Base-by-base conservation (phyloP, 805 yeast species). In the Candida silvatica region DNA sequence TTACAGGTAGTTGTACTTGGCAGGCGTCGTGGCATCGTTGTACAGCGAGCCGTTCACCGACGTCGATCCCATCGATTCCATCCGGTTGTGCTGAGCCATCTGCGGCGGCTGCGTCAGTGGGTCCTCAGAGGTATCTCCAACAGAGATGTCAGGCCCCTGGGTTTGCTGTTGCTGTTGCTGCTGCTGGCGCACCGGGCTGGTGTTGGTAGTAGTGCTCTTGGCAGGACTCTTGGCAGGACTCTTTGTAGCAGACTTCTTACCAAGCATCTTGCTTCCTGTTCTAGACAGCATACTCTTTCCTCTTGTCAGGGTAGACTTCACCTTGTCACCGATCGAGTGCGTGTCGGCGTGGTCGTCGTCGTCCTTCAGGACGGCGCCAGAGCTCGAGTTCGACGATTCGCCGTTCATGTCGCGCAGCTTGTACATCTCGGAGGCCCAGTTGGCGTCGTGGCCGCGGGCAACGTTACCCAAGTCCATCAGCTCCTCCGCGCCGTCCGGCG, bases 371-470 rank as follows among this genome's bases (percentile, higher is more conserved):
- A 20, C 24, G 8, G 20, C 7, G 24, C 26, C 35, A 14, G 9
- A 8, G 6, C 16, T 17, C 15, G 35, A 32, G 17, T 52, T 23
- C 19, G 51, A 36, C 43, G 46, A 45, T 26, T 51, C 58, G n/a
- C n/a, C n/a, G 32, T 47, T 52, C 45, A 54, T 40, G 18, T 62
- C 67, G 37, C 62, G 62, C 43, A 71, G 54, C 32, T 64, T 63
- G 52, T 65, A 66, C 72, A 79, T 71, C 51, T 80, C 80, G 29
- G 66, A 59, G 44, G 80, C 87, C 87, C 92, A 77, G 51, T 81
- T 69, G 29, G 66, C 71, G 44, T 77, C 72, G 55, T 84, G 94
- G 42, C 84, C 85, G 49, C 75, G 79, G 4, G 94, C 94, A n/a
- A 87, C 84, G 12, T 64, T 53, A 40, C 95, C 95, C 41, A 85